phyloP scores from a whole-genome alignment of 2,329 filamentous ascomycete species.

The Mariannaea sp. region DNA sequence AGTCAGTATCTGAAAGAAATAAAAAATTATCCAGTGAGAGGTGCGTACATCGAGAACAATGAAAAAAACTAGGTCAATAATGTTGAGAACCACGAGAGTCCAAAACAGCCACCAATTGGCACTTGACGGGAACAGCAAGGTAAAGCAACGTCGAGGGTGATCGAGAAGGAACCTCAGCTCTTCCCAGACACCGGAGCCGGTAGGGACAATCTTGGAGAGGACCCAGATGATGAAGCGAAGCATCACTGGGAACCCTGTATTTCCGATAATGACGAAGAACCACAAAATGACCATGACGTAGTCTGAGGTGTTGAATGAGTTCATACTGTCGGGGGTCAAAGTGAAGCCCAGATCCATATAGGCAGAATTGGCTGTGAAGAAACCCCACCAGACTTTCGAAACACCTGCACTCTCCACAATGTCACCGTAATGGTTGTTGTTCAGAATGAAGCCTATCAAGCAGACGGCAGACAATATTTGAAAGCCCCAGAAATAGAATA shows the following conservation, averaged over 20 bases:
- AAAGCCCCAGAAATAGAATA: slow-evolving; percentile 82
- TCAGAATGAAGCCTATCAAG: slow-evolving; percentile 79
- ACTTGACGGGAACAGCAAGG: slow-evolving; percentile 84
- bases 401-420: slow-evolving; percentile 67
- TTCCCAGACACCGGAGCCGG: slow-evolving; percentile 76
- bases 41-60: slow-evolving; percentile 80
- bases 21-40: not conserved
- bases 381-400: slow-evolving; percentile 83
- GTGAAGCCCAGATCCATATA: slow-evolving; percentile 97
- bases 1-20: slow-evolving; percentile 28
- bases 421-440: slow-evolving; percentile 63
- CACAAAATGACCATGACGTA: slow-evolving; percentile 77
- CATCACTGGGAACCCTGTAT: slow-evolving; percentile 95
- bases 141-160: slow-evolving; percentile 95
- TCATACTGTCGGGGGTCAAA: slow-evolving; percentile 91
- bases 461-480: slow-evolving; percentile 76
- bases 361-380: slow-evolving; percentile 85
- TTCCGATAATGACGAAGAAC: slow-evolving; percentile 91
- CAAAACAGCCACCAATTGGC: slow-evolving; percentile 97
- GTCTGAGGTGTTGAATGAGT: slow-evolving; percentile 78
- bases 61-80: slow-evolving; percentile 86
- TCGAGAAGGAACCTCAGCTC: slow-evolving; percentile 90
- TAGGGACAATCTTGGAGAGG: slow-evolving; percentile 67
- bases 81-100: slow-evolving; percentile 81
- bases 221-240: slow-evolving; percentile 92